Percentiles rank a stretch among this genome's conserved stretches.
Conservation (phyloP, 2,329 filamentous ascomycete species). For the Hypoxylon sp. region DNA sequence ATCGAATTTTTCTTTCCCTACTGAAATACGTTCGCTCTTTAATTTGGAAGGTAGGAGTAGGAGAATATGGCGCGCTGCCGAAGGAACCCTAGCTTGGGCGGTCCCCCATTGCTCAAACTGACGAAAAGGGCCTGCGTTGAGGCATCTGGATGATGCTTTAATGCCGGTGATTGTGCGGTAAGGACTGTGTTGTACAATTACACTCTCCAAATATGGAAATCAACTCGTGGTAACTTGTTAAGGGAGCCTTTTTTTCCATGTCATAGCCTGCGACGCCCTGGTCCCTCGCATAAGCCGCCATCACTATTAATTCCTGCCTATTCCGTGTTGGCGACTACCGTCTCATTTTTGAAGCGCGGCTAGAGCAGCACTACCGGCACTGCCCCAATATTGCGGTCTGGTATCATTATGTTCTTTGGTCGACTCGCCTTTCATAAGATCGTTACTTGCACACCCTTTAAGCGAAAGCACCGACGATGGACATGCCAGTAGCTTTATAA, state of each 20-base stretch:
- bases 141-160: constrained; percentile 21
- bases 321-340: constrained; percentile 3
- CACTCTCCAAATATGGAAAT: constrained; percentile 33
- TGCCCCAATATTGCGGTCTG: constrained; percentile 16
- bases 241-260: constrained; percentile 28
- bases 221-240: constrained; percentile 33
- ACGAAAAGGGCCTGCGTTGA: constrained; percentile 6
- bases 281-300: constrained; percentile 16
- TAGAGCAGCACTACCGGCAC: constrained; percentile 10
- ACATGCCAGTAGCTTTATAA: constrained; percentile 58
- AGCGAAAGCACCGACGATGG: constrained; percentile 61
- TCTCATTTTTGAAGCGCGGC: constrained; percentile 16
- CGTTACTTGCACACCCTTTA: constrained; percentile 45
- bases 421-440: constrained; percentile 14
- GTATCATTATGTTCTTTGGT: constrained; percentile 2
- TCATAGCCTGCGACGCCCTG: constrained; percentile 15
- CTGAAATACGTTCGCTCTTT: constrained; percentile 11
- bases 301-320: constrained; percentile 22
- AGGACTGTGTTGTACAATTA: constrained; percentile 43
- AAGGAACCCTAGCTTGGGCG: neutral
- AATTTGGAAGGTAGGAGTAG: neutral
- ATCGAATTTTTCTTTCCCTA: constrained; percentile 13
- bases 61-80: constrained; percentile 5
- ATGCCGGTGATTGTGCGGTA: constrained; percentile 35
- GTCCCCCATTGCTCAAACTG: constrained; percentile 10